Base-by-base conservation (phyloP, 306 rosid genomes). In the Vigna mungo region DNA sequence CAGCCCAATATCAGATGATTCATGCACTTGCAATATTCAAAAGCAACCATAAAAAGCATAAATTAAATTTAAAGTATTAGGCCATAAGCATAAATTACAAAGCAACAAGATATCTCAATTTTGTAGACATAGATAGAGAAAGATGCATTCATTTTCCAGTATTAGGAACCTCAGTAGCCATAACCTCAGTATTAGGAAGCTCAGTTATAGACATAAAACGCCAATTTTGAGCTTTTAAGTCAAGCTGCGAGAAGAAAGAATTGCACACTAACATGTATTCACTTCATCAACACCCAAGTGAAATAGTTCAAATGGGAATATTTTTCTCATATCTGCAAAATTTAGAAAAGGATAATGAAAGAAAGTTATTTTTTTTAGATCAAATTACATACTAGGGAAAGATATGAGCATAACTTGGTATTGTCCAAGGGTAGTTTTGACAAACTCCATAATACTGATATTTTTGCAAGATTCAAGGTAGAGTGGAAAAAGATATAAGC, bases 281-380 rank as follows among this genome's bases (percentile, higher is more conserved):
- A 95, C 99, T 75, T 95, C 99, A 87, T 95, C 99, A 75, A 98
- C 99, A 17, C 99, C 99, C 92, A 95, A 87, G 89, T 95, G 99
- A 86, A 95, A 85, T 59, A 95, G 94, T 90, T 92, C 99, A 41
- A 95, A 95, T 79, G 97, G 98, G 78, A 95, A 95, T 70, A 92
- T 86, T 80, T 92, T 89, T 86, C 99, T 95, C 89, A 95, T 76
- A 82, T 92, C 99, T 95, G 96, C 74, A 85, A 63, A 47, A 51
- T 54, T 75, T 47, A 83, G 59, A 64, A 73, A 58, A 80, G 16
- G 63, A 72, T 27, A 81, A 63, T 11, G 71, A 56, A 51, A n/a
- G 36, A 56, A 43, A 32, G 44, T 53, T 68, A 72, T 73, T 17
- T 21, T 59, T 34, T 15, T 18, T 18, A 61, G 47, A 60, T 36